A percentile compares a stretch with the other conserved stretches of the same genome.
phyloP scores from a whole-genome alignment of 2,329 filamentous ascomycete genomes.

The Penicillium sp. region DNA sequence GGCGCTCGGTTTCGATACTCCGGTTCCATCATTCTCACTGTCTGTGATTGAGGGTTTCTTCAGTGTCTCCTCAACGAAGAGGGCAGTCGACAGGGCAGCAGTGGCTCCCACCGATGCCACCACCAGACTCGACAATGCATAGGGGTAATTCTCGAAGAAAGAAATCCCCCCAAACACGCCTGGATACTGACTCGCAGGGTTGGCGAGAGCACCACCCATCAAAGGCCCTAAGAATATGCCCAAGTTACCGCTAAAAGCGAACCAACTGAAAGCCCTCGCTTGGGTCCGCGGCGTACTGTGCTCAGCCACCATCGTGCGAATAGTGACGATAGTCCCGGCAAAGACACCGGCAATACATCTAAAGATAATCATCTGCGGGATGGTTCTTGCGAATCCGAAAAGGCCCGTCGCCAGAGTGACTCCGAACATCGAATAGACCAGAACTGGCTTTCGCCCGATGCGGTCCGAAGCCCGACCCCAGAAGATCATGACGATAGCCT shows the following conservation, averaged over 20 bases:
- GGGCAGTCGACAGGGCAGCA: conserved; percentile 51
- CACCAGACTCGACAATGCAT: conserved; percentile 64
- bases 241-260: conserved; percentile 73
- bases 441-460: conserved; percentile 70
- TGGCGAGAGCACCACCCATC: conserved; percentile 65
- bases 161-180: conserved; percentile 54
- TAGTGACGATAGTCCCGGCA: conserved; percentile 71
- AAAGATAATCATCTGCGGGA: conserved; percentile 76
- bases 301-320: conserved; percentile 77
- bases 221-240: conserved; percentile 74
- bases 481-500: conserved; percentile 75
- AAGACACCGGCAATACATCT: conserved; percentile 73
- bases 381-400: conserved; percentile 67
- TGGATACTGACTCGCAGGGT: conserved; percentile 67
- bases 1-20: background rate
- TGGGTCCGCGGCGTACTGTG: conserved; percentile 70
- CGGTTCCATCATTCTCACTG: background rate
- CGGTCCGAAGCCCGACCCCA: conserved; percentile 72
- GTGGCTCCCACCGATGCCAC: conserved; percentile 57
- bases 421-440: conserved; percentile 68
- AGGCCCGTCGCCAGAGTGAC: conserved; percentile 62
- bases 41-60: conserved; percentile 49
- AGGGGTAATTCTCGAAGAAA: conserved; percentile 67
- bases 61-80: conserved; percentile 55
- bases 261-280: conserved; percentile 73